These are phyloP conservation scores for Cystobasidium slooffiae DNA, from an alignment of 1,284 basidiomycete species.

Conservation along the genomic window DNA sequence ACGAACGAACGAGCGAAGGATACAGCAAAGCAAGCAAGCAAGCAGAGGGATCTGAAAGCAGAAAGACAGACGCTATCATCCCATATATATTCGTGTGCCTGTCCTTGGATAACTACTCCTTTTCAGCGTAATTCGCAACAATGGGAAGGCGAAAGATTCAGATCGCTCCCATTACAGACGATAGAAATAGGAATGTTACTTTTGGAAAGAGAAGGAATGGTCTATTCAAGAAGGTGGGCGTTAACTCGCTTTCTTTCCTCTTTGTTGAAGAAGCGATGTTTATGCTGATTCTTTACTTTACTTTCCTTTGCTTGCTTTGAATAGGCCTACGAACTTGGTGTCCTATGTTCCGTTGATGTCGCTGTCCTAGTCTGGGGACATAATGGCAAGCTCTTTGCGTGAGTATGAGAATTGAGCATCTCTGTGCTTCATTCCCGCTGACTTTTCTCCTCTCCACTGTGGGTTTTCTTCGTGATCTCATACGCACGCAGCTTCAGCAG, in stretches of 20 bases:
- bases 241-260: background rate
- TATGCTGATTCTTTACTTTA: too few relatives aligned
- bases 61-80: too few relatives aligned
- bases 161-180: slow-evolving; percentile 84
- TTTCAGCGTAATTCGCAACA: background rate
- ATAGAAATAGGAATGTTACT: slow-evolving; percentile 86
- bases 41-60: too few relatives aligned
- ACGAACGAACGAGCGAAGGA: too few relatives aligned
- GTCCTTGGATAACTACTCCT: too few relatives aligned
- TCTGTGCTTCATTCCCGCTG: background rate
- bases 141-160: slow-evolving; percentile 84
- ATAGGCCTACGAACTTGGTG: slow-evolving; percentile 73
- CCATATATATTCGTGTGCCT: too few relatives aligned
- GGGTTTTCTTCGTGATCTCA: too few relatives aligned
- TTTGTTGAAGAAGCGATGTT: too few relatives aligned
- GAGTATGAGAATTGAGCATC: slow-evolving; percentile 14
- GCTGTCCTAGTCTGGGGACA: slow-evolving; percentile 71
- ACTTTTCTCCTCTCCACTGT: background rate
- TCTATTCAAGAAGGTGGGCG: slow-evolving; percentile 78
- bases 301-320: too few relatives aligned
- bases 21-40: too few relatives aligned
- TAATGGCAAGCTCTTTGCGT: slow-evolving; percentile 65
- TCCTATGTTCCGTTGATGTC: slow-evolving; percentile 71
- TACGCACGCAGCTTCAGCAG: slow-evolving; percentile 60
- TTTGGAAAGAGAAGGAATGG: slow-evolving; percentile 91